phyloP scores from a whole-genome alignment of 2,329 filamentous ascomycete species.

The Coniochaeta ligniaria region DNA sequence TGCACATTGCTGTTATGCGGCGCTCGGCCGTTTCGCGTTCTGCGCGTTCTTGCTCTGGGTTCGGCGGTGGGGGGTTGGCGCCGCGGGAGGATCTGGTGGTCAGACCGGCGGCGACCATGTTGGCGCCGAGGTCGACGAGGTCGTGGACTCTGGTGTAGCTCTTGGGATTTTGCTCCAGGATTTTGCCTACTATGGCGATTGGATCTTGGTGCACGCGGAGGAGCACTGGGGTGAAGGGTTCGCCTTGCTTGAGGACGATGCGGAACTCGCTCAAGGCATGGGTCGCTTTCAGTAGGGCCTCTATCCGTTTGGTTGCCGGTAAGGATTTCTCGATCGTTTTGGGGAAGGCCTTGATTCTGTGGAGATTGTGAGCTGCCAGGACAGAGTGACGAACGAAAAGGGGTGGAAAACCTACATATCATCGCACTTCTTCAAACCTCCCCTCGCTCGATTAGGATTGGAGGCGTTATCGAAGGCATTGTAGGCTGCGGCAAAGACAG shows the following conservation, averaged over 20 bases:
- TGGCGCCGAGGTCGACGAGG: conserved; percentile 60
- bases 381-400: not conserved
- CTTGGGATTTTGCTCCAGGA: conserved; percentile 67
- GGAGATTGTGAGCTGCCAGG: not conserved
- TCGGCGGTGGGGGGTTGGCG: conserved; percentile 7
- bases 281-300: conserved; percentile 63
- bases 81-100: conserved; percentile 13
- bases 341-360: conserved; percentile 58
- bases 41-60: conserved; percentile 16
- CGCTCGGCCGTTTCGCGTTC: conserved; percentile 42
- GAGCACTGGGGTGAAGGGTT: conserved; percentile 72
- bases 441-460: conserved; percentile 70
- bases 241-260: conserved; percentile 69
- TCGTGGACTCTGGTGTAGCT: conserved; percentile 71
- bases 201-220: conserved; percentile 73
- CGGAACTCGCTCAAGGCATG: conserved; percentile 71
- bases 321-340: conserved; percentile 44
- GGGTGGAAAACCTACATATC: conserved; percentile 51
- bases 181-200: conserved; percentile 62
- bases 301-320: conserved; percentile 45
- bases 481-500: conserved; percentile 57
- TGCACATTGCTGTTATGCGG: conserved; percentile 72
- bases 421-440: conserved; percentile 69
- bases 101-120: conserved; percentile 57
- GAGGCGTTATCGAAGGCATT: conserved; percentile 73